Percentiles rank a stretch among this genome's conserved stretches.
Evolutionary conservation across 306 rosid species (phyloP).

Genomic region (Sechiopsis laciniata): DNA sequence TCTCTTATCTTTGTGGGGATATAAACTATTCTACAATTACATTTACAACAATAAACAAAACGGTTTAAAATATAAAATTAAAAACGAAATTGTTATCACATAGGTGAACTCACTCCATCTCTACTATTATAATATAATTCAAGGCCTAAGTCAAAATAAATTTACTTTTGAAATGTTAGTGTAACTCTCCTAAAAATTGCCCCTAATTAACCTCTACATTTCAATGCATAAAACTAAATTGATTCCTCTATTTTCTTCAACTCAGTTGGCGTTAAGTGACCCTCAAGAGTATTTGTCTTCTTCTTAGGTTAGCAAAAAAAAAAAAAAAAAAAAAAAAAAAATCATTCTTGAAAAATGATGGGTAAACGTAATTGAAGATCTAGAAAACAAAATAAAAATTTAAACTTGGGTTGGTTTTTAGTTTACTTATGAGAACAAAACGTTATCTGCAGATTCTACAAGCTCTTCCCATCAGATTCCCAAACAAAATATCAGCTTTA

Average conservation of each 20-base stretch:
- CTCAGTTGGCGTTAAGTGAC: too few relatives aligned
- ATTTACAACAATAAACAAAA: too few relatives aligned
- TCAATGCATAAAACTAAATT: too few relatives aligned
- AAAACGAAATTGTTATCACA: too few relatives aligned
- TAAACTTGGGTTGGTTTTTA: not conserved
- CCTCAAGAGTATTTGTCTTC: not conserved
- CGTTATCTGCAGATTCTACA: constrained; percentile 10
- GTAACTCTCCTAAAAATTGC: not conserved
- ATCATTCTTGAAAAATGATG: not conserved
- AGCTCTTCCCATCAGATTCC: not conserved
- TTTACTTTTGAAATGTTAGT: not conserved
- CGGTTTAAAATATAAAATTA: too few relatives aligned
- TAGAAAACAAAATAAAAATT: not conserved
- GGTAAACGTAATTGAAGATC: not conserved
- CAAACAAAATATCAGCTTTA: constrained; percentile 6
- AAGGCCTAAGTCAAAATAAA: not conserved
- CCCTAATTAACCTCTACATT: not conserved
- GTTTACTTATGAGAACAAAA: not conserved
- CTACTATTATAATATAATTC: not conserved
- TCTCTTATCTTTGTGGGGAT: too few relatives aligned
- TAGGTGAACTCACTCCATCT: too few relatives aligned
- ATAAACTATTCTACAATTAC: too few relatives aligned
- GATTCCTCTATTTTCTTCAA: too few relatives aligned
- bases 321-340: not conserved
- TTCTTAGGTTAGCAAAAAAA: not conserved